Conservation (phyloP, 768 basidiomycete species). For the Roridomyces roridus region DNA sequence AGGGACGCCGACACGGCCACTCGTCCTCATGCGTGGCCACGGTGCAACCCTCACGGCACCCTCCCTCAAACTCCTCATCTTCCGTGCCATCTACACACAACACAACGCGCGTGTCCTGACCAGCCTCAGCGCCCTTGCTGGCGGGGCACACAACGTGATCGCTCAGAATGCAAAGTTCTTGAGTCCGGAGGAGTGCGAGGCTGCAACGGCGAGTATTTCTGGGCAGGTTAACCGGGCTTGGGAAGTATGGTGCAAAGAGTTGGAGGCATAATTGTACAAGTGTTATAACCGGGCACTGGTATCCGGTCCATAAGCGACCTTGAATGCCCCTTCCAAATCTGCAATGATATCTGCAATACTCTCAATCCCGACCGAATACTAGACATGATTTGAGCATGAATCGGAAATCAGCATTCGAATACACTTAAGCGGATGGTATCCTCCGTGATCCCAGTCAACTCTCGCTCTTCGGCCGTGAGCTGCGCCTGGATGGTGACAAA, state of each 20-base stretch:
- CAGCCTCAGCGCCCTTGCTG: conserved; percentile 15
- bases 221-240: conserved; percentile 22
- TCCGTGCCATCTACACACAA: conserved; percentile 22
- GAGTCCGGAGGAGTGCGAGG: conserved; percentile 17
- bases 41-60: conserved; percentile 23
- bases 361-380: conserved; percentile 53
- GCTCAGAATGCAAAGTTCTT: conserved; percentile 4
- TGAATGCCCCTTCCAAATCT: conserved; percentile 50
- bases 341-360: conserved; percentile 52
- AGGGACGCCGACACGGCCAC: conserved; percentile 5
- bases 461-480: conserved; percentile 53
- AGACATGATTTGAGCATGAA: neutral
- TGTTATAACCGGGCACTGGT: neutral
- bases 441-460: conserved; percentile 54
- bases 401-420: neutral
- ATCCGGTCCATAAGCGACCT: conserved; percentile 17
- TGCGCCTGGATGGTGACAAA: conserved; percentile 67
- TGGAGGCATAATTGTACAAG: neutral
- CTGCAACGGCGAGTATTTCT: conserved; percentile 2
- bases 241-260: conserved; percentile 24
- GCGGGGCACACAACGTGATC: neutral
- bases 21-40: conserved; percentile 26
- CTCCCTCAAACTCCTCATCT: conserved; percentile 22
- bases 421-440: conserved; percentile 61
- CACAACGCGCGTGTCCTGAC: conserved; percentile 20